A percentile compares a stretch with the other conserved stretches of the same genome.
Evolutionary conservation across 2,329 filamentous ascomycete species (phyloP).

Genomic region (Talaromyces amestolkiae): DNA sequence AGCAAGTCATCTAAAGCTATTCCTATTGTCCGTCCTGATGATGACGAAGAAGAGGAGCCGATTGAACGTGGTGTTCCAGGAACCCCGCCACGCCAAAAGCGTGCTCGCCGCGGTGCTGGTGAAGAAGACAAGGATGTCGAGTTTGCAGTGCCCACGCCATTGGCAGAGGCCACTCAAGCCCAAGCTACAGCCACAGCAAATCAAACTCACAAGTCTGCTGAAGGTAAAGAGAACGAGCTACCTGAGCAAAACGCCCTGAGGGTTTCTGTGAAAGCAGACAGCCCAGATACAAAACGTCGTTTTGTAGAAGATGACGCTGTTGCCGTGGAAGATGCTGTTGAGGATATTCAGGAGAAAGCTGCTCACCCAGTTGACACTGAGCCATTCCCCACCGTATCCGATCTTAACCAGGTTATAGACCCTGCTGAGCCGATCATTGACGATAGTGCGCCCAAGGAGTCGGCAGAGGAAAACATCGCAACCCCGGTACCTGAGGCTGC

Average conservation of each 20-base stretch:
- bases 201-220: slow-evolving; percentile 29
- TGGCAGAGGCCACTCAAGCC: slow-evolving; percentile 33
- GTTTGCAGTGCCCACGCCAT: slow-evolving; percentile 56
- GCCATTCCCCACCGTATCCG: slow-evolving; percentile 5
- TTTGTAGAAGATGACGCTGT: slow-evolving; percentile 30
- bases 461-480: slow-evolving; percentile 16
- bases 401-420: neutral
- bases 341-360: neutral
- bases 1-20: slow-evolving; percentile 76
- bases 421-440: neutral
- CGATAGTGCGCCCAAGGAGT: slow-evolving; percentile 14
- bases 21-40: slow-evolving; percentile 70
- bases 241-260: slow-evolving; percentile 35
- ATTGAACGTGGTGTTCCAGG: slow-evolving; percentile 51
- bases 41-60: slow-evolving; percentile 53
- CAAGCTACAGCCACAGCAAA: slow-evolving; percentile 26
- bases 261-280: slow-evolving; percentile 29
- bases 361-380: slow-evolving; percentile 8
- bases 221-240: slow-evolving; percentile 37
- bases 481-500: slow-evolving; percentile 10
- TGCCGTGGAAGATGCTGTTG: neutral
- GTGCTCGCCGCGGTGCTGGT: slow-evolving; percentile 62
- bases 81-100: slow-evolving; percentile 72
- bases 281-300: slow-evolving; percentile 18
- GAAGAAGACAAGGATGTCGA: slow-evolving; percentile 71